Percentiles rank a stretch among this genome's conserved stretches.
These are phyloP conservation scores for Wickerhamiella galacta DNA, from an alignment of 805 yeast species.

Conservation along the genomic window DNA sequence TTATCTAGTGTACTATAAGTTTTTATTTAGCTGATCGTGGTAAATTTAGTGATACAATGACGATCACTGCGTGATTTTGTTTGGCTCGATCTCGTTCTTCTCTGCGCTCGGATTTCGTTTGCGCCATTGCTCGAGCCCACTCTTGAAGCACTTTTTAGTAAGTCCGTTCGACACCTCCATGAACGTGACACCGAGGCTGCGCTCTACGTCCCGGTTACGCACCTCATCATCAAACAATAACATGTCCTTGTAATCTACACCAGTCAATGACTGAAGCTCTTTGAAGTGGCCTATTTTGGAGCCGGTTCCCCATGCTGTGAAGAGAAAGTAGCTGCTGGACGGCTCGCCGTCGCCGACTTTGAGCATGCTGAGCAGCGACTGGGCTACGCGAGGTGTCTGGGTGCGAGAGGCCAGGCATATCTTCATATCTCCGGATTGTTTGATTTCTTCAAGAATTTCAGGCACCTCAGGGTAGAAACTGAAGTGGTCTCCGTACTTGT, in stretches of 20 bases:
- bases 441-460: constrained; percentile 38
- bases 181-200: constrained; percentile 48
- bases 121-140: constrained; percentile 15
- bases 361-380: constrained; percentile 37
- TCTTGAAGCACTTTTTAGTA: constrained; percentile 6
- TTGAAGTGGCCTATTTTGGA: constrained; percentile 38
- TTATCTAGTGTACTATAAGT: too few relatives aligned
- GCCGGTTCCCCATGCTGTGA: constrained; percentile 26
- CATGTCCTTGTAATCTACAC: constrained; percentile 33
- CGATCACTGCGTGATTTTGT: too few relatives aligned
- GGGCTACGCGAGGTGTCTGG: constrained; percentile 60
- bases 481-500: constrained; percentile 37
- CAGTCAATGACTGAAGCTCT: constrained; percentile 31
- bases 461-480: constrained; percentile 54
- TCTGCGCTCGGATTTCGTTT: constrained; percentile 1
- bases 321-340: constrained; percentile 34
- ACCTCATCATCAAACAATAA: constrained; percentile 66
- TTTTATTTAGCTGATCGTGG: too few relatives aligned
- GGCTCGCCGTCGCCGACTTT: constrained; percentile 39
- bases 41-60: too few relatives aligned
- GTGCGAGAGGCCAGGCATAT: constrained; percentile 69
- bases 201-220: constrained; percentile 60
- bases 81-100: too few relatives aligned
- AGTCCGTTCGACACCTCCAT: constrained; percentile 41
- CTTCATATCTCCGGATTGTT: constrained; percentile 28